These are phyloP conservation scores for Neurospora crassa DNA, from an alignment of 2,329 filamentous ascomycete genomes.

Conservation along the genomic window DNA sequence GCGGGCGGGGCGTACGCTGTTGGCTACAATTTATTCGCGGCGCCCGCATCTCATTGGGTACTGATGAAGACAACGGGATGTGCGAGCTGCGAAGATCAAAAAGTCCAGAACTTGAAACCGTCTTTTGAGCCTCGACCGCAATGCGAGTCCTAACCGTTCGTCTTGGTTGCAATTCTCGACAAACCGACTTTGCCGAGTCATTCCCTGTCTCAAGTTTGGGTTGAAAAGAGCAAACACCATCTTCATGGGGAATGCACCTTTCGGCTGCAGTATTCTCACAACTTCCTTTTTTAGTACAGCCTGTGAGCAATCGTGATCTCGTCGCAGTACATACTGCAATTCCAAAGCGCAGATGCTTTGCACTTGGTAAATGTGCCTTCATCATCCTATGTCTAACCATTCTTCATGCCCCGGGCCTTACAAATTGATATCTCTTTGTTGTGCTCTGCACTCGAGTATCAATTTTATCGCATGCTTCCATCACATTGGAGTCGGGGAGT, in stretches of 20 bases:
- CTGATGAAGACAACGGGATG: neutral
- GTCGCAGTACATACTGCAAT: neutral
- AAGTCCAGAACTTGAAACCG: neutral
- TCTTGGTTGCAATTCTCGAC: neutral
- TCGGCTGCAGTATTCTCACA: neutral
- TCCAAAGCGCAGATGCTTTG: neutral
- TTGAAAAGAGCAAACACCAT: neutral
- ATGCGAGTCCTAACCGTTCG: neutral
- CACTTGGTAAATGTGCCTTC: neutral
- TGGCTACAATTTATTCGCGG: neutral
- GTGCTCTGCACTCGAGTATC: neutral
- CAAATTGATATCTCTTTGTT: neutral
- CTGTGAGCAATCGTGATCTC: neutral
- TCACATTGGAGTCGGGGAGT: neutral
- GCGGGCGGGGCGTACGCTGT: neutral
- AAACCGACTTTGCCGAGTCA: neutral
- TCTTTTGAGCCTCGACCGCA: neutral
- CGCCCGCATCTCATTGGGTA: neutral
- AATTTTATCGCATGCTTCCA: neutral
- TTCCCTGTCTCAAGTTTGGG: neutral
- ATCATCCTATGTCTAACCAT: neutral
- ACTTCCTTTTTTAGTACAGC: neutral
- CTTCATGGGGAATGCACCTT: neutral
- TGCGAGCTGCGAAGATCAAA: neutral
- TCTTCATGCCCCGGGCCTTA: neutral